These are phyloP conservation scores for Graphiopsis chlorocephala DNA, from an alignment of 2,329 filamentous ascomycete species.

Conservation along the genomic window DNA sequence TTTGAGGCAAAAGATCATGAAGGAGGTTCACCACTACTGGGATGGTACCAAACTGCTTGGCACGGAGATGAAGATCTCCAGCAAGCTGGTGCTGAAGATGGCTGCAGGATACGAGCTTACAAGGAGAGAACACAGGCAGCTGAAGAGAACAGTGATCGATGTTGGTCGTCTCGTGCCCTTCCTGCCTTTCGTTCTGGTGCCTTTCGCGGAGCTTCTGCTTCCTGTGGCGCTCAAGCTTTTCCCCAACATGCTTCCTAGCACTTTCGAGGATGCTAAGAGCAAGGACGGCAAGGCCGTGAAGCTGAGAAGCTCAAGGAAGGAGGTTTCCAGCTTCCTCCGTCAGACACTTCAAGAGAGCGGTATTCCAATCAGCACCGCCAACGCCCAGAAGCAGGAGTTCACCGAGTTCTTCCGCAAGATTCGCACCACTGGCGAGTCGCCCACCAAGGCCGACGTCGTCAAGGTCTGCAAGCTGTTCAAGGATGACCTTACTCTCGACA, in stretches of 20 bases:
- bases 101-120: slow-evolving; percentile 95
- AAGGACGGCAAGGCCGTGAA: slow-evolving; percentile 84
- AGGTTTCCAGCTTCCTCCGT: slow-evolving; percentile 86
- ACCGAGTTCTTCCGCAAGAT: slow-evolving; percentile 97
- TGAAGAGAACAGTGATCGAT: slow-evolving; percentile 91
- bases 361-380: slow-evolving; percentile 77
- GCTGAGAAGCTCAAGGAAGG: slow-evolving; percentile 82
- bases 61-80: slow-evolving; percentile 90
- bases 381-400: slow-evolving; percentile 89
- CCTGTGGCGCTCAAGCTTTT: slow-evolving; percentile 91
- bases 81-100: slow-evolving; percentile 91
- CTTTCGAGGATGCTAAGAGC: slow-evolving; percentile 87
- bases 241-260: slow-evolving; percentile 95
- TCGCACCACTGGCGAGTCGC: slow-evolving; percentile 82
- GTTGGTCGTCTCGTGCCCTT: slow-evolving; percentile 90
- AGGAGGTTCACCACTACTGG: slow-evolving; percentile 93
- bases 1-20: slow-evolving; percentile 88
- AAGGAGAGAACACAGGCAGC: slow-evolving; percentile 85
- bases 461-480: slow-evolving; percentile 99
- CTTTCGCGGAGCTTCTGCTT: slow-evolving; percentile 88
- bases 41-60: slow-evolving; percentile 94
- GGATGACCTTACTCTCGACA: slow-evolving; percentile 95
- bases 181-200: slow-evolving; percentile 94
- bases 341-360: slow-evolving; percentile 91
- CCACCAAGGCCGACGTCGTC: slow-evolving; percentile 87